phyloP scores from a whole-genome alignment of 345 rosid species.

The Ceriops tagal region DNA sequence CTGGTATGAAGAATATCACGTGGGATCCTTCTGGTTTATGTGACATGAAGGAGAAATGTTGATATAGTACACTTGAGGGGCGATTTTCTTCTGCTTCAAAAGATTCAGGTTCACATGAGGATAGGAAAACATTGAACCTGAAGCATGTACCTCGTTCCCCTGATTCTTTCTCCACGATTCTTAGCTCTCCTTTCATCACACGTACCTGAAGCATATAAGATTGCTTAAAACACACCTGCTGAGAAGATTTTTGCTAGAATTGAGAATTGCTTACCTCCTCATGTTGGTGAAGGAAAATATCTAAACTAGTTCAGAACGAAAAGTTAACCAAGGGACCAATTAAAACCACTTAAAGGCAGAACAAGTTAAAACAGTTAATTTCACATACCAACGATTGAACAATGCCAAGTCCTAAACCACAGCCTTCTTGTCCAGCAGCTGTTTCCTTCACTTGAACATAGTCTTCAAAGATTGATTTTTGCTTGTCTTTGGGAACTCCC shows the following conservation, averaged over 20 bases:
- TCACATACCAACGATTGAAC: conserved; percentile 36
- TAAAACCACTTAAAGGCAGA: no score
- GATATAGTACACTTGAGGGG: conserved; percentile 16
- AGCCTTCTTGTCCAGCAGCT: conserved; percentile 32
- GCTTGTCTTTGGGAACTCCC: conserved; percentile 39
- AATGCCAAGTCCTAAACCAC: conserved; percentile 37
- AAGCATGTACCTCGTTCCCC: conserved; percentile 40
- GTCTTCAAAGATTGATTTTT: conserved; percentile 34
- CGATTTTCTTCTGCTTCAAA: conserved; percentile 12
- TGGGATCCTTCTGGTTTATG: conserved; percentile 34
- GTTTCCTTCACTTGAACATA: conserved; percentile 40
- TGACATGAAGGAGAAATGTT: conserved; percentile 22
- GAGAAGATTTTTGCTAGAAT: no score
- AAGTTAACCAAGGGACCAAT: no score
- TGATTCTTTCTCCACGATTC: conserved; percentile 32
- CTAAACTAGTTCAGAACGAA: no score
- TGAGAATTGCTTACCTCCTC: no score
- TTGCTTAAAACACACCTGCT: not conserved
- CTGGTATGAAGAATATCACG: conserved; percentile 22
- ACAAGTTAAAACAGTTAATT: not conserved
- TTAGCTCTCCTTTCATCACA: conserved; percentile 35
- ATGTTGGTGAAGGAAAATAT: no score
- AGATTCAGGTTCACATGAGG: not conserved
- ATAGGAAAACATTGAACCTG: conserved; percentile 36
- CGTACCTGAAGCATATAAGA: conserved; percentile 14